Evolutionary conservation across 345 rosid genomes (phyloP), one percentile per base, ranked within the genome.

Genomic region (Lagerstroemia speciosa): DNA sequence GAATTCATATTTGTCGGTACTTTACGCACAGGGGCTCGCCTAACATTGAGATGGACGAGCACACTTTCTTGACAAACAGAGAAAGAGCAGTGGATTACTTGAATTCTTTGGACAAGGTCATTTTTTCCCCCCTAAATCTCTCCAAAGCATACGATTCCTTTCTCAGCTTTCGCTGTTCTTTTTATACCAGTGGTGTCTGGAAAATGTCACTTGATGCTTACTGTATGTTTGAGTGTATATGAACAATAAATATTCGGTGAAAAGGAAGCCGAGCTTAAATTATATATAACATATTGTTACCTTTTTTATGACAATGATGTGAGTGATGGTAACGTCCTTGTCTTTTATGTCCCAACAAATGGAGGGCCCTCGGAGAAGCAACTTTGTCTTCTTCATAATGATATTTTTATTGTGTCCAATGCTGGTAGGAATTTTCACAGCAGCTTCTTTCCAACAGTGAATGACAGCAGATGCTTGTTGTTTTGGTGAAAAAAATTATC

Each of bases 11-110:
- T 17, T 53, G 37, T 32, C 29, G 37, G 36, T 38, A 24, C 67
- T 34, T 31, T 8, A 30, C 26, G 27, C 1, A 0, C 36, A 94
- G 99, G 83, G 98, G 99, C 65, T 94, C 99, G 66, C 99, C 99
- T 7, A 94, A 94, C 86, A 91, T 94, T 46, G 98, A 92, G 78
- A 94, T 94, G 98, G 98, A 94, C 73, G 99, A 88, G 83, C 86
- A 94, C 8, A 89, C 98, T 0, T 94, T 94, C 85, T 27, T 94
- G 92, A 95, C 90, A 37, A 94, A 94, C 83, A 82, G 99, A 69
- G 99, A 94, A 74, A 83, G 99, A 79, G 99, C 99, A 53, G 99
- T 94, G 73, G 99, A 94, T 79, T 94, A 94, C 83, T 80, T 94
- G 81, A 94, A 94, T 79, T 91, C 98, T 63, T 81, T 94, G 79